Conservation (phyloP, 768 basidiomycete genomes). For the Lanmaoa rubissima region DNA sequence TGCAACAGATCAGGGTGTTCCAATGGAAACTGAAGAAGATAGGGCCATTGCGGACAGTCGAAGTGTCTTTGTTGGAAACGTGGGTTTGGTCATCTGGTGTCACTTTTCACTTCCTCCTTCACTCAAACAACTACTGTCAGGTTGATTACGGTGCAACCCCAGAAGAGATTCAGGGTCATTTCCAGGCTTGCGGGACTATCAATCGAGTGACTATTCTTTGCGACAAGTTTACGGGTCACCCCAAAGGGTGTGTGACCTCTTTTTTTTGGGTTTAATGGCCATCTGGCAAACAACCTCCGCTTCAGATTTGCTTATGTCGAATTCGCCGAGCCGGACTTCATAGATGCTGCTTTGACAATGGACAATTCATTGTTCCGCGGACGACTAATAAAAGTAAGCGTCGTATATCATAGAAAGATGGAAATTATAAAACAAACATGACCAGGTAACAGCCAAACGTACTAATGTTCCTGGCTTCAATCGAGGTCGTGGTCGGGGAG, state of each 20-base stretch:
- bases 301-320: slow-evolving; percentile 96
- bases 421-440: background rate
- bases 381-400: slow-evolving; percentile 81
- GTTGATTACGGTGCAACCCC: slow-evolving; percentile 97
- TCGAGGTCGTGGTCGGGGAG: slow-evolving; percentile 76
- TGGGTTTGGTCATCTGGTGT: slow-evolving; percentile 41
- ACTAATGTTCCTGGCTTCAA: slow-evolving; percentile 95
- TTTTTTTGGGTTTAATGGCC: slow-evolving; percentile 19
- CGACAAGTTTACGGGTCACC: slow-evolving; percentile 99
- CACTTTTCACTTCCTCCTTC: slow-evolving; percentile 6
- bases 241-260: slow-evolving; percentile 73
- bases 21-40: slow-evolving; percentile 84
- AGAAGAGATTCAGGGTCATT: slow-evolving; percentile 97
- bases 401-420: background rate
- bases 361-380: slow-evolving; percentile 97
- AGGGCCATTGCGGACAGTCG: slow-evolving; percentile 75
- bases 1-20: slow-evolving; percentile 44
- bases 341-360: slow-evolving; percentile 88
- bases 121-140: slow-evolving; percentile 41
- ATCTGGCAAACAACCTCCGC: slow-evolving; percentile 9
- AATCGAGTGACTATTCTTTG: slow-evolving; percentile 99
- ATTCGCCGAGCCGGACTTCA: slow-evolving; percentile 89
- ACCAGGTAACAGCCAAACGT: slow-evolving; percentile 89
- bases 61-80: slow-evolving; percentile 96
- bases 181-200: slow-evolving; percentile 96